These are phyloP conservation scores for Tuber indicum DNA, from an alignment of 495 filamentous ascomycete species.

Conservation along the genomic window DNA sequence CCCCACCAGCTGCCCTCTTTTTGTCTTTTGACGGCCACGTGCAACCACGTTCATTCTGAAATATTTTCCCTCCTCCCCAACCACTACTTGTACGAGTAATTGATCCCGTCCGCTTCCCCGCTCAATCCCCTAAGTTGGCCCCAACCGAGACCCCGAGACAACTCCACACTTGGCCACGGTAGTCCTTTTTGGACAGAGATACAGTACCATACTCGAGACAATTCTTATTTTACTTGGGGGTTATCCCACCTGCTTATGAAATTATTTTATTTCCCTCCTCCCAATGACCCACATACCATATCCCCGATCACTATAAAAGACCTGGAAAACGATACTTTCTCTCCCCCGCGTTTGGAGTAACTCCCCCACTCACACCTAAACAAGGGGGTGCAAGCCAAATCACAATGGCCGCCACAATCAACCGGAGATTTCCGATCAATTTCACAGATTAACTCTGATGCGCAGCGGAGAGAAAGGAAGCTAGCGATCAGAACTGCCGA, in stretches of 20 bases:
- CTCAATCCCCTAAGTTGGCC: constrained; percentile 20
- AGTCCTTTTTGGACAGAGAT: background rate
- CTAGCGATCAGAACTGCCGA: background rate
- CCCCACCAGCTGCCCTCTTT: background rate
- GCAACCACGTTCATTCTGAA: background rate
- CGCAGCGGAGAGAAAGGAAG: background rate
- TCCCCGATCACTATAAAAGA: background rate
- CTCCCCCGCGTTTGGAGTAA: background rate
- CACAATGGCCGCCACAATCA: background rate
- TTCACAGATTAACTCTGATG: background rate
- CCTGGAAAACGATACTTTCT: background rate
- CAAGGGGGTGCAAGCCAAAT: background rate
- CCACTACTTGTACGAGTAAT: no score
- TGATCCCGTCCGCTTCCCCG: constrained; percentile 15
- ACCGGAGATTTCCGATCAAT: background rate
- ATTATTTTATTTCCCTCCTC: background rate
- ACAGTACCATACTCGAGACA: background rate
- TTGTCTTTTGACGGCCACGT: background rate
- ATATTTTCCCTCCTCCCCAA: background rate
- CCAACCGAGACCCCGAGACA: constrained; percentile 36
- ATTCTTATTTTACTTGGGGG: background rate
- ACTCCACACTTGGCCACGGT: background rate
- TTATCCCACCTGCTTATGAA: background rate
- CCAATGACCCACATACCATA: background rate
- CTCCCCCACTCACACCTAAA: background rate